Evolutionary conservation across 805 yeast species (phyloP).

Genomic region (Starmerella powellii): DNA sequence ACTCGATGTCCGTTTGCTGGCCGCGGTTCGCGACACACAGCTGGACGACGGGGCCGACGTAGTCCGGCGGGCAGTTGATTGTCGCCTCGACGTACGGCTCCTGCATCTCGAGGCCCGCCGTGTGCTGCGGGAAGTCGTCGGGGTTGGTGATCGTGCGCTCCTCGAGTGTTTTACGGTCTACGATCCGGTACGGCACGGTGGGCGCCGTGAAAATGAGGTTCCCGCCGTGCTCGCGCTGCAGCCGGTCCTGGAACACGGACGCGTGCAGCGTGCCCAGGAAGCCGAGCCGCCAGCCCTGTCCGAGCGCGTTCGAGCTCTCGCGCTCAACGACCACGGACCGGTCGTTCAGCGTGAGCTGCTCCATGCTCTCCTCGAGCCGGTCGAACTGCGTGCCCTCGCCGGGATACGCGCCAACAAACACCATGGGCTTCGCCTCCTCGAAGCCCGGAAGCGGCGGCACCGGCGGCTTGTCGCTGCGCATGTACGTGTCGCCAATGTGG

Average conservation of each 20-base stretch:
- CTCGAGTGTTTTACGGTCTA: slow-evolving; percentile 48
- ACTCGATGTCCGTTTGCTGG: slow-evolving; percentile 63
- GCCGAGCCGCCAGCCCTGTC: slow-evolving; percentile 96
- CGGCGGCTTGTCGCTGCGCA: slow-evolving; percentile 36
- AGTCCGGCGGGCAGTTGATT: slow-evolving; percentile 84
- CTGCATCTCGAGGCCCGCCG: slow-evolving; percentile 28
- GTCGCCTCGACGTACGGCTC: slow-evolving; percentile 88
- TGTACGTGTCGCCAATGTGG: slow-evolving; percentile 79
- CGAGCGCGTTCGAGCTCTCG: slow-evolving; percentile 86
- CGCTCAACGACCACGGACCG: slow-evolving; percentile 79
- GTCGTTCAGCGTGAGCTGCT: slow-evolving; percentile 79
- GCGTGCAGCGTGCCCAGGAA: slow-evolving; percentile 92
- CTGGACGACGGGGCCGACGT: slow-evolving; percentile 73
- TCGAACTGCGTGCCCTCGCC: slow-evolving; percentile 89
- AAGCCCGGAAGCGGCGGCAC: slow-evolving; percentile 84
- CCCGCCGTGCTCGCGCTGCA: slow-evolving; percentile 90
- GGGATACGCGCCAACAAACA: slow-evolving; percentile 94
- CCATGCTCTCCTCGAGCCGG: slow-evolving; percentile 77
- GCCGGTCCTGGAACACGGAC: slow-evolving; percentile 79
- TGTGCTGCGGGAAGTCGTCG: slow-evolving; percentile 66
- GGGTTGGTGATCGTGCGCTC: slow-evolving; percentile 72
- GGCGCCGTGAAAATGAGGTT: slow-evolving; percentile 87
- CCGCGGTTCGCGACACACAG: slow-evolving; percentile 81
- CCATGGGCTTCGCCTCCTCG: slow-evolving; percentile 97
- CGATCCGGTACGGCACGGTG: slow-evolving; percentile 80